Percentiles rank a stretch among this genome's conserved stretches.
These are phyloP conservation scores for Carnegiea gigantea DNA, from an alignment of 179 eudicot species.

Conservation along the genomic window DNA sequence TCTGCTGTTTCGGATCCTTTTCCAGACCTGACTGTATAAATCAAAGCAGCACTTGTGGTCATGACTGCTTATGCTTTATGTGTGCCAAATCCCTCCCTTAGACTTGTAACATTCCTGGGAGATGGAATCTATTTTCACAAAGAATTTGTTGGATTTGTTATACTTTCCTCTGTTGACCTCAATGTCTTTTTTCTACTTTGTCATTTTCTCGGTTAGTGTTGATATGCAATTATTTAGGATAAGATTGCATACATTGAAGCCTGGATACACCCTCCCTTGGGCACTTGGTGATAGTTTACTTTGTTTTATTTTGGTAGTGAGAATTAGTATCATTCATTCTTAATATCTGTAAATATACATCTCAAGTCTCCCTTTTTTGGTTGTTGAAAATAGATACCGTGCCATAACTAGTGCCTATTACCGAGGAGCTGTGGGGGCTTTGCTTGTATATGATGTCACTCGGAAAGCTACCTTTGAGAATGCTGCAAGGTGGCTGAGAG, in stretches of 20 bases:
- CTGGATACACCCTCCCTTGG: not conserved
- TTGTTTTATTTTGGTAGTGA: not conserved
- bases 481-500: not conserved
- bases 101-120: too few relatives aligned
- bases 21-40: too few relatives aligned
- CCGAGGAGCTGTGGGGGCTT: slow-evolving; percentile 4
- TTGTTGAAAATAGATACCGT: slow-evolving; percentile 27
- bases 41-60: too few relatives aligned
- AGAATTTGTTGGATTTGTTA: too few relatives aligned
- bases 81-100: too few relatives aligned
- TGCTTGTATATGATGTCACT: not conserved
- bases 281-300: not conserved
- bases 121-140: too few relatives aligned
- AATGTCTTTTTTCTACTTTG: too few relatives aligned
- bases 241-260: not conserved
- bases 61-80: too few relatives aligned
- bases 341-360: not conserved
- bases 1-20: too few relatives aligned
- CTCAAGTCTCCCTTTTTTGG: not conserved
- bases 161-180: too few relatives aligned
- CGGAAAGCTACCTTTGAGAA: not conserved
- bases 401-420: slow-evolving; percentile 23
- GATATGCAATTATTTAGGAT: too few relatives aligned
- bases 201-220: too few relatives aligned
- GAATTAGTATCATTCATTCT: not conserved